Evolutionary conservation across 2,329 filamentous ascomycete species (phyloP).

Genomic region (Colletotrichum sp.): DNA sequence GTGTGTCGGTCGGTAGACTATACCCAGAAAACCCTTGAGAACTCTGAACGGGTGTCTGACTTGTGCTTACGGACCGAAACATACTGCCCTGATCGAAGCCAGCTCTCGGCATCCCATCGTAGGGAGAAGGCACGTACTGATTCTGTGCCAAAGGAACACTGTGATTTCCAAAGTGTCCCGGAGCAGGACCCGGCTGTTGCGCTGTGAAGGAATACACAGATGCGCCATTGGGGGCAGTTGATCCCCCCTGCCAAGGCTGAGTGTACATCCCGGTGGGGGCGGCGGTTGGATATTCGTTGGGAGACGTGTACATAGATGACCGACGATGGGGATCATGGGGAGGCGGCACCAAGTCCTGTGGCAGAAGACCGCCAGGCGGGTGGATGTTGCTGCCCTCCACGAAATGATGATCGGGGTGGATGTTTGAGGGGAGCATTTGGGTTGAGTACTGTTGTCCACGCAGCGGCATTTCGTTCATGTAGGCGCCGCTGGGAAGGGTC

Average conservation of each 20-base stretch:
- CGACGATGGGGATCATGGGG: conserved; percentile 52
- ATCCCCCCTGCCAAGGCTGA: conserved; percentile 49
- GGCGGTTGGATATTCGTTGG: conserved; percentile 50
- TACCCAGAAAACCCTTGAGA: conserved; percentile 38
- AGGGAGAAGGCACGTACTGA: conserved; percentile 38
- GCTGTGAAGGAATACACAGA: conserved; percentile 52
- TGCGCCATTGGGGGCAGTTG: conserved; percentile 44
- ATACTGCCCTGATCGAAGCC: conserved; percentile 37
- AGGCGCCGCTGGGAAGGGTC: conserved; percentile 36
- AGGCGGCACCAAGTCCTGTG: conserved; percentile 51
- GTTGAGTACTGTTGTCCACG: conserved; percentile 45
- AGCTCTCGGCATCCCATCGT: conserved; percentile 36
- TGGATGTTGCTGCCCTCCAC: conserved; percentile 43
- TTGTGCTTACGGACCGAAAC: conserved; percentile 37
- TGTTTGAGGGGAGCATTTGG: conserved; percentile 46
- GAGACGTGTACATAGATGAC: conserved; percentile 47
- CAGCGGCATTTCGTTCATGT: conserved; percentile 49
- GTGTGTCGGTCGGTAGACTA: conserved; percentile 33
- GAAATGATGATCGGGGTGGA: conserved; percentile 44
- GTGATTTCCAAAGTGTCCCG: conserved; percentile 35
- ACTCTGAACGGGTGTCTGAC: conserved; percentile 31
- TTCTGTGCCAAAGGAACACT: conserved; percentile 36
- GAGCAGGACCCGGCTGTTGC: conserved; percentile 37
- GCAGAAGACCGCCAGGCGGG: conserved; percentile 37
- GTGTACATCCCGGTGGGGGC: conserved; percentile 44